phyloP scores from a whole-genome alignment of 805 yeast species.

The Candida tammaniensis region DNA sequence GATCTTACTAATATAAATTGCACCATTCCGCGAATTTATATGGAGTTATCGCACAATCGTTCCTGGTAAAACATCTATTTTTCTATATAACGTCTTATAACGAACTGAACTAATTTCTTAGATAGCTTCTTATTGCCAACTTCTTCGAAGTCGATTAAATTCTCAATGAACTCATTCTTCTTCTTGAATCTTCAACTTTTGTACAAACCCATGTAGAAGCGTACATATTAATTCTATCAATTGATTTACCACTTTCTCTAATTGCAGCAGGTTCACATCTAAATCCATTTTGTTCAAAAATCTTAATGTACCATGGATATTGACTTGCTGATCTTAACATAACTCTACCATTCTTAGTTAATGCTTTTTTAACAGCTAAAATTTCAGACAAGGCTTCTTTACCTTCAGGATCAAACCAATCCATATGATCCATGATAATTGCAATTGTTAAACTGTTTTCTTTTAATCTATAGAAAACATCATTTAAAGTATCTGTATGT shows the following conservation, averaged over 20 bases:
- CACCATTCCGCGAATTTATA: background rate
- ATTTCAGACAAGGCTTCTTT: slow-evolving; percentile 66
- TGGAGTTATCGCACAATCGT: no score
- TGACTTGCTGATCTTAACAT: slow-evolving; percentile 72
- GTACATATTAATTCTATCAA: slow-evolving; percentile 83
- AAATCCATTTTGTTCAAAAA: slow-evolving; percentile 68
- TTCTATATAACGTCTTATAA: no score
- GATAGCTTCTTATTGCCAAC: no score
- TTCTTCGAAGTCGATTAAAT: slow-evolving; percentile 20
- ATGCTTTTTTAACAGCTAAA: slow-evolving; percentile 57
- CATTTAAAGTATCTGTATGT: slow-evolving; percentile 77
- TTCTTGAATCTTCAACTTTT: slow-evolving; percentile 28
- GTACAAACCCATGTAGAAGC: slow-evolving; percentile 87
- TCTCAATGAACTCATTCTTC: slow-evolving; percentile 45
- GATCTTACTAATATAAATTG: background rate
- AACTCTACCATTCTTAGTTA: slow-evolving; percentile 69
- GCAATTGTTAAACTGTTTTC: slow-evolving; percentile 68
- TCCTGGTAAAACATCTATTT: no score
- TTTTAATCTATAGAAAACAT: slow-evolving; percentile 66
- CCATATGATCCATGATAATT: slow-evolving; percentile 89
- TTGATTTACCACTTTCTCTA: slow-evolving; percentile 59
- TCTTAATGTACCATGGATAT: slow-evolving; percentile 73
- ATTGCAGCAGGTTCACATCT: slow-evolving; percentile 66
- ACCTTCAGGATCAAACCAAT: slow-evolving; percentile 75
- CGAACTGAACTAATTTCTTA: no score